These are phyloP conservation scores for carrot (Daucus carota) DNA, from an alignment of 129 eudicot species.

Conservation along the genomic window DNA sequence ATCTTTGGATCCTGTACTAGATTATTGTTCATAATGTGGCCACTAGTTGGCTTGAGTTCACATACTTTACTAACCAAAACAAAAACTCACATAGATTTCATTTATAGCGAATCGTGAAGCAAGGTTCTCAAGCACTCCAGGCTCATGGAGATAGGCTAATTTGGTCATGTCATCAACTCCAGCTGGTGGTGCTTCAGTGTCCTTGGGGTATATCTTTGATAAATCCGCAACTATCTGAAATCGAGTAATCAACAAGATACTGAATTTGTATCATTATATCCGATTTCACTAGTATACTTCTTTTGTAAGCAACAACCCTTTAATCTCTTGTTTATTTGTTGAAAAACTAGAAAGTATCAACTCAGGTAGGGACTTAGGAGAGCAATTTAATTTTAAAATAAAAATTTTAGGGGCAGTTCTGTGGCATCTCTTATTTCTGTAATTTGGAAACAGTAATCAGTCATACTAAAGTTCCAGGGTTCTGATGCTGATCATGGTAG, in stretches of 20 bases:
- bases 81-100: conserved; percentile 65
- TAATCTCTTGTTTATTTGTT: background rate
- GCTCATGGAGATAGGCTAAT: conserved; percentile 92
- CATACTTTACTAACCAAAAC: background rate
- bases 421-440: background rate
- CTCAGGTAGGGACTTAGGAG: background rate
- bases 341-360: background rate
- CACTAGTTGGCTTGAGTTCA: background rate
- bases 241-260: background rate
- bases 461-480: background rate
- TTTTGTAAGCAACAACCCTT: background rate
- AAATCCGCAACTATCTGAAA: conserved; percentile 71
- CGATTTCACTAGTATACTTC: background rate
- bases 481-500: background rate
- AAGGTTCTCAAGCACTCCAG: conserved; percentile 83
- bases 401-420: background rate
- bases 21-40: background rate
- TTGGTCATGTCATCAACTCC: conserved; percentile 98
- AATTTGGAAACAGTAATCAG: background rate
- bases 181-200: conserved; percentile 85
- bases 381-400: background rate
- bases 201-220: conserved; percentile 77
- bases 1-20: background rate
- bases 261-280: background rate
- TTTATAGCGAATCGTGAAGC: conserved; percentile 70